Base-by-base conservation (phyloP, 768 basidiomycete genomes). In the Cyclocybe cylindracea region DNA sequence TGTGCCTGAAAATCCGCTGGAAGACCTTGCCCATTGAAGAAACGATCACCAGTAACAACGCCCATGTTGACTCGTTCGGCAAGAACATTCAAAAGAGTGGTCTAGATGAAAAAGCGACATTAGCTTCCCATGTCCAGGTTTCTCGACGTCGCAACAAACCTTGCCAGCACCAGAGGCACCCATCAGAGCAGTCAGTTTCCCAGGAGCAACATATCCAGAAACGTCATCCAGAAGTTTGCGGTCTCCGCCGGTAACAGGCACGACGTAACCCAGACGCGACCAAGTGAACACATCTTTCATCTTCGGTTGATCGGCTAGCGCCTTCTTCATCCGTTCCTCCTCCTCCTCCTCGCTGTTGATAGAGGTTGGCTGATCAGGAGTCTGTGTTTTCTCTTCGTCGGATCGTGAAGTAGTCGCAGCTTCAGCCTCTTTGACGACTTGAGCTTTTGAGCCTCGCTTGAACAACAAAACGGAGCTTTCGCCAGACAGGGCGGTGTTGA, bases 181-280 rank as follows among this genome's bases (percentile, higher is more conserved):
- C 91, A 87, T 92, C 60, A 85, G 77, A 47, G 87, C 88, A 0
- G 87, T 90, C 50, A 93, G 67, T 52, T 82, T 91, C 4, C 93
- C 92, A 0, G 91, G 93, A 8, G 81, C 82, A 14, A 91, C 90
- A 65, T 79, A 94, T 0, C 91, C 91, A 29, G 84, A 87, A 10
- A 94, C 78, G 41, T 89, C 78, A 55, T 91, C 79, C 48, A 93
- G 72, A 2, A 93, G 73, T 31, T 66, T 69, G 35, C 79, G 70
- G 16, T 67, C 60, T 5, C 78, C 80, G 3, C 75, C 76, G 2
- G 69, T 54, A 11, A 84, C 73, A 1, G 78, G 73, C 0, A 94
- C 84, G 32, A 77, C 78, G 64, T 94, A 95, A 50, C 75, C 71
- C 43, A 92, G 55, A 54, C 83, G 72, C 46, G 84, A 77, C 90